These are phyloP conservation scores for Ascochyta lentis DNA, from an alignment of 2,329 filamentous ascomycete species.

Conservation along the genomic window DNA sequence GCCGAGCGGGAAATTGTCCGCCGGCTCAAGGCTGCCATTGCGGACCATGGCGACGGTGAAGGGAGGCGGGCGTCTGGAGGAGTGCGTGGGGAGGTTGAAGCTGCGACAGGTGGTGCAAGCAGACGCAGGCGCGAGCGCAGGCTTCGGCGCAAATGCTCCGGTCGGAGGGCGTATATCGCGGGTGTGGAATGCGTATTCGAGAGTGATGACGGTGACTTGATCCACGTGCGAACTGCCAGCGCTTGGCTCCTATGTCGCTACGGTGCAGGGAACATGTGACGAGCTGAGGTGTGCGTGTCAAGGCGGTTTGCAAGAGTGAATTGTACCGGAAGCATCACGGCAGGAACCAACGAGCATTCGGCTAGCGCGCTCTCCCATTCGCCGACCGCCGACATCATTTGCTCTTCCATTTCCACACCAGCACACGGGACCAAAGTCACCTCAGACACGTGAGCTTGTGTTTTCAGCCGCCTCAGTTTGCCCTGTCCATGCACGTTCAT, in stretches of 20 bases:
- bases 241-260: slow-evolving; percentile 14
- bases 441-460: neutral
- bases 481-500: too few relatives aligned
- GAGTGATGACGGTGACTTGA: neutral
- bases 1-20: slow-evolving; percentile 45
- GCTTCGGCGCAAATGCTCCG: slow-evolving; percentile 9
- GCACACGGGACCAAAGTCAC: neutral
- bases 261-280: slow-evolving; percentile 6
- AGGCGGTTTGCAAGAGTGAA: slow-evolving; percentile 7
- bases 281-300: neutral
- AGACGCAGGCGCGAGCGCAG: slow-evolving; percentile 8
- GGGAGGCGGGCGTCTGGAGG: neutral
- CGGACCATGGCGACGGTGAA: slow-evolving; percentile 43
- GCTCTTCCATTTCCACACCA: neutral
- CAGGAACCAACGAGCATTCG: slow-evolving; percentile 9
- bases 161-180: neutral
- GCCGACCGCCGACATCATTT: slow-evolving; percentile 8
- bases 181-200: too few relatives aligned
- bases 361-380: slow-evolving; percentile 3
- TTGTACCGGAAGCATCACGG: slow-evolving; percentile 10
- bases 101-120: slow-evolving; percentile 7
- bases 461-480: too few relatives aligned
- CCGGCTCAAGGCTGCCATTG: slow-evolving; percentile 47
- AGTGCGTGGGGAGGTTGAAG: neutral
- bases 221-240: slow-evolving; percentile 7